Percentiles rank a stretch among this genome's conserved stretches.
Conservation (phyloP, 2,329 filamentous ascomycete genomes). For the Ceratocystis huliohia region DNA sequence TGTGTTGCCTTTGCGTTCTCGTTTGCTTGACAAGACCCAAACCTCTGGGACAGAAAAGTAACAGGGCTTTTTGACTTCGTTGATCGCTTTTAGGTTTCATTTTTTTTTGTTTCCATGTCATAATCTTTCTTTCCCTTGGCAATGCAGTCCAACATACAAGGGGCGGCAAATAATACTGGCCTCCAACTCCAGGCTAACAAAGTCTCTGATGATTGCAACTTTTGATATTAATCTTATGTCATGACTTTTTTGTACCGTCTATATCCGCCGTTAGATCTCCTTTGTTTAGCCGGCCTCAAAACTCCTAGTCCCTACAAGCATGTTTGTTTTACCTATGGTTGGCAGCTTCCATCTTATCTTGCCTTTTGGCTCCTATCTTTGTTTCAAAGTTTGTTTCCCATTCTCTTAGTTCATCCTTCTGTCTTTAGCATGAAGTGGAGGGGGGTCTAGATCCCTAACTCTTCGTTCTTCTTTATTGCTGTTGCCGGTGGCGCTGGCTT, state of each 20-base stretch:
- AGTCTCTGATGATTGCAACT: neutral
- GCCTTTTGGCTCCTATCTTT: neutral
- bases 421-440: neutral
- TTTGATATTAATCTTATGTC: neutral
- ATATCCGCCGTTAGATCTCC: neutral
- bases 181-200: neutral
- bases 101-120: neutral
- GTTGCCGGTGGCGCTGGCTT: neutral
- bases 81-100: neutral
- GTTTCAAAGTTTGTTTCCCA: neutral
- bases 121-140: neutral
- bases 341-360: conserved; percentile 6
- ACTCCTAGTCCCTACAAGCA: neutral
- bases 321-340: neutral
- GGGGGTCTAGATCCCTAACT: neutral
- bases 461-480: neutral
- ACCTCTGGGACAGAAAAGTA: neutral
- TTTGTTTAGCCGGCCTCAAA: neutral
- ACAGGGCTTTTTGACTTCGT: neutral
- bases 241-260: neutral
- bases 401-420: neutral
- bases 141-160: neutral
- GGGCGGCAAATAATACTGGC: too few species aligned
- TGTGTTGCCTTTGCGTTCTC: neutral
- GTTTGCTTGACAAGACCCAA: neutral